Evolutionary conservation across 2,329 filamentous ascomycete species (phyloP), one percentile per base, ranked within the genome.

Genomic region (Cladosporium sphaerospermum): DNA sequence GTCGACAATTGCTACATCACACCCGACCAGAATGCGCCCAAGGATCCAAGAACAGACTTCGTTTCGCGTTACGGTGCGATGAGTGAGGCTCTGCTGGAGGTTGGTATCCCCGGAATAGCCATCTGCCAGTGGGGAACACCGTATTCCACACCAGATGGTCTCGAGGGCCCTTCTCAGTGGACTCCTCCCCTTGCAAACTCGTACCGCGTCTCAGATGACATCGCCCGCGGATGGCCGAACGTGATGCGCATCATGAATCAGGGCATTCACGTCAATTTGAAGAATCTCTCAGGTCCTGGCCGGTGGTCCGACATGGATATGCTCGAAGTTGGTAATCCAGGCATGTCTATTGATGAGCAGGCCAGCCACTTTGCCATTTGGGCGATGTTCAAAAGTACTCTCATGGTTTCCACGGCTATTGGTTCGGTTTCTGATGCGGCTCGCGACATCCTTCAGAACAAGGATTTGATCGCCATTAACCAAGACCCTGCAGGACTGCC

Each of bases 401-500:
- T 77, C 28, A 67, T 78, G 48, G 75, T 78, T 54, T 75, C 74
- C 39, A 75, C 73, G 46, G 69, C 75, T 47, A 65, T 78, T 40
- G 62, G 63, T 28, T 62, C 62, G 1, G 63, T 77, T 19, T 67
- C 67, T 16, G 61, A 72, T 2, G 61, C 66, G 11, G 70, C 72
- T 41, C 69, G 75, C 37, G 69, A 70, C 53, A 77, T 78, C 57
- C 65, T 71, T 56, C 70, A 69, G 41, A 76, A 78, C 57, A 72
- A 74, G 0, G 75, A 75, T 37, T 68, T 78, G 54, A 66, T 78
- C 36, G 75, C 75, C 9, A 64, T 78, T 53, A 75, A 71, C 53
- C 76, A 78, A 56, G 76, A 78, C 55, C 68, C 73, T 0, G 64
- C 82, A 0, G 78, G 73, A 0, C 66, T 75, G 50, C 77, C 79